phyloP scores from a whole-genome alignment of 2,329 filamentous ascomycete species.

The Aureobasidium subglaciale region DNA sequence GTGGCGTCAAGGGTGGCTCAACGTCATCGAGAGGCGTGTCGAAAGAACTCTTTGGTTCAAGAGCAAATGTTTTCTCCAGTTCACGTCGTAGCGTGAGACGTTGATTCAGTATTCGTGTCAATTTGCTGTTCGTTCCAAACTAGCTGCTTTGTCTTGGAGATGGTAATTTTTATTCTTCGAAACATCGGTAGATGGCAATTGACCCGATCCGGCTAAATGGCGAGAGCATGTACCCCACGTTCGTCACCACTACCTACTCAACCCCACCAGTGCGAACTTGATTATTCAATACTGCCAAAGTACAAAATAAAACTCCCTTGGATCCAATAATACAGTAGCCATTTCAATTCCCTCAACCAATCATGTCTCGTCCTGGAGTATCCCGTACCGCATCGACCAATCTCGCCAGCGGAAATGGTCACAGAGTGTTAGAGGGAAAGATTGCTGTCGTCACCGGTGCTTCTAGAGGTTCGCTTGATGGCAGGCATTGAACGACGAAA shows the following conservation, averaged over 20 bases:
- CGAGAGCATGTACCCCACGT: neutral
- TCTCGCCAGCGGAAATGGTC: conserved; percentile 25
- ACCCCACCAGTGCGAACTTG: neutral
- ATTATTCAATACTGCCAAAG: neutral
- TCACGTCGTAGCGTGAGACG: conserved; percentile 22
- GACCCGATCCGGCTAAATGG: neutral
- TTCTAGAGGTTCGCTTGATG: conserved; percentile 74
- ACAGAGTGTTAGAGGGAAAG: conserved; percentile 55
- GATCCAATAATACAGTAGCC: neutral
- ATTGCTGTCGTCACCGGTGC: conserved; percentile 73
- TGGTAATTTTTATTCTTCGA: neutral
- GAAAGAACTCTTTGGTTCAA: neutral
- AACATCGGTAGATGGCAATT: neutral
- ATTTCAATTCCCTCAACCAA: neutral
- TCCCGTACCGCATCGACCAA: conserved; percentile 35
- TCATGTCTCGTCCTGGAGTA: conserved; percentile 33
- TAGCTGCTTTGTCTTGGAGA: neutral
- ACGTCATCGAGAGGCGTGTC: neutral
- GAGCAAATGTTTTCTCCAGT: neutral
- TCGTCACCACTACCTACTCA: neutral
- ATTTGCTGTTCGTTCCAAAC: neutral
- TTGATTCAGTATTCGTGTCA: conserved; percentile 3
- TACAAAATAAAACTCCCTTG: neutral
- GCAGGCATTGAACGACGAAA: neutral
- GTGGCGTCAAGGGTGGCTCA: conserved; percentile 21